A percentile compares a stretch with the other conserved stretches of the same genome.
Evolutionary conservation across 805 yeast genomes (phyloP).

Genomic region (Groenewaldozyma salmanticensis): DNA sequence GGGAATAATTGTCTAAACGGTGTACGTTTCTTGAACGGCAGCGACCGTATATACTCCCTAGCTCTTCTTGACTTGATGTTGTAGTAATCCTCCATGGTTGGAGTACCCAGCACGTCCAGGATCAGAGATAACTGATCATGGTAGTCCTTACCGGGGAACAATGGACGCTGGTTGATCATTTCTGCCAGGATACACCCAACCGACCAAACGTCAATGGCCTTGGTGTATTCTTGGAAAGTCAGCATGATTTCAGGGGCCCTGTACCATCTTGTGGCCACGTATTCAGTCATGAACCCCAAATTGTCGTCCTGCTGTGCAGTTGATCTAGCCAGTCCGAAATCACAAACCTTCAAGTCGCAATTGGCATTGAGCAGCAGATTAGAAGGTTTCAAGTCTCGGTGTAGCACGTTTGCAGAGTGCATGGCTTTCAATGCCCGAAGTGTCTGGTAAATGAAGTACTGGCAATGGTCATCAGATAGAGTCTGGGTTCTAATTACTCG

Average conservation of each 20-base stretch:
- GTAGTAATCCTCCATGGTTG: constrained; percentile 68
- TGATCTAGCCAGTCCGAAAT: constrained; percentile 93
- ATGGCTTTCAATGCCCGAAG: constrained; percentile 81
- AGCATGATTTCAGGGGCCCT: constrained; percentile 97
- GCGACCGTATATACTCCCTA: constrained; percentile 78
- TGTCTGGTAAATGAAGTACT: constrained; percentile 86
- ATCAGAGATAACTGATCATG: constrained; percentile 91
- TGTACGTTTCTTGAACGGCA: constrained; percentile 73
- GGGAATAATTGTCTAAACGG: constrained; percentile 57
- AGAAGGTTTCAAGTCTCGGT: constrained; percentile 92
- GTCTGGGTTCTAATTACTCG: constrained; percentile 88
- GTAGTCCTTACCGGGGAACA: constrained; percentile 92
- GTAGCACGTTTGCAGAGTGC: constrained; percentile 90
- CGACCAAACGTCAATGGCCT: constrained; percentile 96
- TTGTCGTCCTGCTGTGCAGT: constrained; percentile 75
- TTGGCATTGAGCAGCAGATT: constrained; percentile 89
- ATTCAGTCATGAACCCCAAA: constrained; percentile 92
- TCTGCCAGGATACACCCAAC: constrained; percentile 97
- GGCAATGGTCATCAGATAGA: constrained; percentile 85
- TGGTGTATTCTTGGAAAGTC: constrained; percentile 87
- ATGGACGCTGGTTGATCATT: constrained; percentile 78
- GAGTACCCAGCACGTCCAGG: constrained; percentile 83
- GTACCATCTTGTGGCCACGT: constrained; percentile 98
- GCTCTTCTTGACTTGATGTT: constrained; percentile 61
- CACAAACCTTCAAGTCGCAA: constrained; percentile 93